Conservation (phyloP, 371 early-diverging fungal genomes). For the Capniomyces stellatus region DNA sequence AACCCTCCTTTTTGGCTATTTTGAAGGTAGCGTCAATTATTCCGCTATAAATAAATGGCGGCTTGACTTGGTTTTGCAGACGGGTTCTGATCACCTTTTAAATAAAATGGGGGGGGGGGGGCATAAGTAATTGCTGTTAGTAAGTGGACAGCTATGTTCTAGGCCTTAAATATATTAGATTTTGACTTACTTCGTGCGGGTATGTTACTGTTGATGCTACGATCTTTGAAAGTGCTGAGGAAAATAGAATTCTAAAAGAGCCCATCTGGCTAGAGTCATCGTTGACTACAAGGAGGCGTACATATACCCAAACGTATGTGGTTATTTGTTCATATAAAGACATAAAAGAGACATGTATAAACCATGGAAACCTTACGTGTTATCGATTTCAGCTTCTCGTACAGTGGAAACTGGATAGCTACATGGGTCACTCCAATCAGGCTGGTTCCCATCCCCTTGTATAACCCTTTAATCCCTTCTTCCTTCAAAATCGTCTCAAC, state of each 20-base stretch:
- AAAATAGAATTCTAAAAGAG: constrained; percentile 28
- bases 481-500: constrained; percentile 40
- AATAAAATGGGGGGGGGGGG: constrained; percentile 15
- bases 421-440: constrained; percentile 85
- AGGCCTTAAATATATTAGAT: no score
- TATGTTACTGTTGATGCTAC: constrained; percentile 80
- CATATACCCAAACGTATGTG: no score
- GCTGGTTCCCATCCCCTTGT: constrained; percentile 77
- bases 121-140: no score
- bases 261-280: background rate
- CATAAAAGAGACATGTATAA: no score
- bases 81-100: constrained; percentile 76
- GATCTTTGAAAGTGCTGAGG: constrained; percentile 69
- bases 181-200: constrained; percentile 64
- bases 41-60: constrained; percentile 57
- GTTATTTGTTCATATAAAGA: no score
- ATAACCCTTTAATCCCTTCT: constrained; percentile 62
- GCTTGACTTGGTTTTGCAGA: constrained; percentile 61
- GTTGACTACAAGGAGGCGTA: background rate
- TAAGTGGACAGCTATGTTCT: no score
- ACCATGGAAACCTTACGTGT: no score
- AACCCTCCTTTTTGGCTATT: constrained; percentile 60
- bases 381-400: constrained; percentile 75
- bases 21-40: constrained; percentile 49
- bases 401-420: constrained; percentile 86